phyloP scores from a whole-genome alignment of 768 basidiomycete genomes.

The Boletus fagicola region DNA sequence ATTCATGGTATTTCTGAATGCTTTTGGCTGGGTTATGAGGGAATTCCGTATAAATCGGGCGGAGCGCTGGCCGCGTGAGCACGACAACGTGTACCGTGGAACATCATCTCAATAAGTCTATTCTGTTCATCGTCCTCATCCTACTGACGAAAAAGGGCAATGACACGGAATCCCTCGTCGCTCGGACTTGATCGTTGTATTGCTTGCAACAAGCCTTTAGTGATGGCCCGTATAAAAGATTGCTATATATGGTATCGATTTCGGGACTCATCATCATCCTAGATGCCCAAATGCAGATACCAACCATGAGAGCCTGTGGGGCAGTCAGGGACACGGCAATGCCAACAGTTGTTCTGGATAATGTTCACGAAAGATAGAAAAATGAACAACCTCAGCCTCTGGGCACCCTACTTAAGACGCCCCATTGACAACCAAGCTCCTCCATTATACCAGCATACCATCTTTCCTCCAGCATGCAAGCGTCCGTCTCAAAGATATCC shows the following conservation, averaged over 20 bases:
- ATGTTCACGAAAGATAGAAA: background rate
- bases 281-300: background rate
- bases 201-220: too few species aligned
- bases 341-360: background rate
- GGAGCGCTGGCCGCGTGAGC: background rate
- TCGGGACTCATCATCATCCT: conserved; percentile 9
- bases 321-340: background rate
- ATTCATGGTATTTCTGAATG: background rate
- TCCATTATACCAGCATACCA: background rate
- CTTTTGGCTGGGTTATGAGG: background rate
- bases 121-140: conserved; percentile 8
- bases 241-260: background rate
- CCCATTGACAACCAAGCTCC: background rate
- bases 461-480: conserved; percentile 6
- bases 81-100: background rate
- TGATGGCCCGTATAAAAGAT: too few species aligned
- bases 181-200: too few species aligned
- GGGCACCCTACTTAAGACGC: background rate
- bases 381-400: background rate
- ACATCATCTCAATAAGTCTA: background rate
- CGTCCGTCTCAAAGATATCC: background rate
- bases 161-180: too few species aligned
- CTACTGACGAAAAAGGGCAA: background rate
- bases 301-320: too few species aligned
- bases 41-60: too few species aligned